Base-by-base conservation (phyloP, 2,329 filamentous ascomycete genomes). In the Aspergillus sp. region DNA sequence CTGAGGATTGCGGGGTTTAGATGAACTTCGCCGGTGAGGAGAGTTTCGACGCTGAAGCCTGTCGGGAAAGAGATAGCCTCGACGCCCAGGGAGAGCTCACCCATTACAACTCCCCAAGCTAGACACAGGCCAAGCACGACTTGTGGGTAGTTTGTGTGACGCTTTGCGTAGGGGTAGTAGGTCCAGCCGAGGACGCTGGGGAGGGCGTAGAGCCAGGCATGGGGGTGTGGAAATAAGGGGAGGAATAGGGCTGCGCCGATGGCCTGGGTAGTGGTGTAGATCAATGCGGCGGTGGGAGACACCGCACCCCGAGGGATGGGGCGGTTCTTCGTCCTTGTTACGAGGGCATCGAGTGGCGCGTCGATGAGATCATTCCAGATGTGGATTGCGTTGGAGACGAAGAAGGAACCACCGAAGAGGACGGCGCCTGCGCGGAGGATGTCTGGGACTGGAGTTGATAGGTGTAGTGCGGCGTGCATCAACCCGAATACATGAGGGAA, bases 301-400 rank as follows among this genome's bases (percentile, higher is more conserved):
- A 96, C 80, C 56, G 92, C 92, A 49, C 90, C 85, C 17, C 93
- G 86, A 1, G 93, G 92, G 64, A 96, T 90, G 2, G 93, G 88
- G 34, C 61, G 48, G 22, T 92, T 82, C 15, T 89, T 86, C 4
- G 92, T 96, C 53, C 92, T 86, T 2, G 85, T 78, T 19, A 97
- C 92, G 64, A 92, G 86, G 5, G 90, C 89, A 76, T 97, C 92
- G 9, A 96, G 87, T 69, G 94, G 90, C 59, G 91, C 87, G 76
- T 96, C 93, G 91, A 92, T 95, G 52, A 96, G 86, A 73, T 97
- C 92, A 73, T 97, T 96, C 79, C 96, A 92, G 19, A 90, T 58
- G 50, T 57, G 43, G 7, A 30, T 92, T 22, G 92, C 92, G 55
- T 92, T 91, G 64, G 92, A 89, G 92, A 96, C 95, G 67, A 96